phyloP scores from a whole-genome alignment of 768 basidiomycete genomes.

The Tylopilus vinaceipallidus region DNA sequence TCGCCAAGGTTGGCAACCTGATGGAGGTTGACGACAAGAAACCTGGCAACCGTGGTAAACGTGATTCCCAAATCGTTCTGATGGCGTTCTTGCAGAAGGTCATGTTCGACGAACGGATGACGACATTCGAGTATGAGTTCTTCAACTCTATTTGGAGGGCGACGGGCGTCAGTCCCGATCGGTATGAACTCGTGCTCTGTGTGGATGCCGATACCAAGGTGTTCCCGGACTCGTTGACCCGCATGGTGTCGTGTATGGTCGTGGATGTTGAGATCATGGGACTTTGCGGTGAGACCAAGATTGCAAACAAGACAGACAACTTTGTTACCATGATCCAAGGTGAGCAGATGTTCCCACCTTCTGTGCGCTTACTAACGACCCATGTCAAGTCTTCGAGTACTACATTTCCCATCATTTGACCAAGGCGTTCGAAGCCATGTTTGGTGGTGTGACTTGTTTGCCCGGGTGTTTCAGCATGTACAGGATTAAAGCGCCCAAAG shows the following conservation, averaged over 20 bases:
- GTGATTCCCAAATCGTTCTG: conserved; percentile 95
- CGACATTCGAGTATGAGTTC: conserved; percentile 99
- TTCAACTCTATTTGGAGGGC: conserved; percentile 98
- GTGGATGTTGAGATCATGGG: conserved; percentile 99
- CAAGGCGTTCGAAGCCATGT: conserved; percentile 99
- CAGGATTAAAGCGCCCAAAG: conserved; percentile 99
- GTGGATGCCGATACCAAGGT: conserved; percentile 99
- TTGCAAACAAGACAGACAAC: conserved; percentile 97
- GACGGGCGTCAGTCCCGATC: conserved; percentile 93
- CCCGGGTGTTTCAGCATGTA: conserved; percentile 99
- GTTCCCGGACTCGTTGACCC: conserved; percentile 95
- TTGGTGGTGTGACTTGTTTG: conserved; percentile 98
- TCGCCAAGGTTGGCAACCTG: conserved; percentile 95
- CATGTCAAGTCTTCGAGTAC: conserved; percentile 87
- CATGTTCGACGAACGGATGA: conserved; percentile 99
- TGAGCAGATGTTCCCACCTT: conserved; percentile 37
- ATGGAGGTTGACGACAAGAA: conserved; percentile 86
- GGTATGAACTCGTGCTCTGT: conserved; percentile 92
- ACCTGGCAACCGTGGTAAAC: conserved; percentile 98
- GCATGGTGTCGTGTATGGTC: conserved; percentile 97
- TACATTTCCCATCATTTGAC: conserved; percentile 99
- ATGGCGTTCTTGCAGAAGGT: conserved; percentile 99
- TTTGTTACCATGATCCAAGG: conserved; percentile 99
- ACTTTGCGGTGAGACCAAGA: conserved; percentile 98
- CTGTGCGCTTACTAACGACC: conserved; percentile 6